Evolutionary conservation across 2,329 filamentous ascomycete species (phyloP), one percentile per base, ranked within the genome.

Genomic region (Pyrenochaeta sp.): DNA sequence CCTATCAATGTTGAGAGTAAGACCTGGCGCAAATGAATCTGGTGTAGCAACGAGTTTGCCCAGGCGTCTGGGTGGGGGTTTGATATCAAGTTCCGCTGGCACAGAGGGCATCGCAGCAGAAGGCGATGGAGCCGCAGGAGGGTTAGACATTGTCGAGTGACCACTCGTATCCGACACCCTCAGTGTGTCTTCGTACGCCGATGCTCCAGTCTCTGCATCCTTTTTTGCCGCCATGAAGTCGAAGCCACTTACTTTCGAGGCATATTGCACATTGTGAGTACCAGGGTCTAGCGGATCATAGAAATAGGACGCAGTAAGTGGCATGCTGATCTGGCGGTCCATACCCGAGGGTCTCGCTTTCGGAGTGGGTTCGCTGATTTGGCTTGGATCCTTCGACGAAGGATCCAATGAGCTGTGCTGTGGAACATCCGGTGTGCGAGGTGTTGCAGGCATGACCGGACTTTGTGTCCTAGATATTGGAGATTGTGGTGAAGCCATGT

Each of bases 11-110:
- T 83, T 82, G 17, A 77, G 57, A 29, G 96, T 80, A 0, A 83
- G 84, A 20, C 91, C 82, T 1, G 82, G 77, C 6, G 90, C 79
- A 54, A 85, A 82, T 0, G 92, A 97, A 12, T 85, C 86, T 0
- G 82, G 66, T 0, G 87, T 82, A 0, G 88, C 88, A 12, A 85
- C 83, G 12, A 97, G 77, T 49, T 85, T 84, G 7, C 90, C 92
- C 1, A 92, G 81, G 12, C 75, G 75, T 20, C 73, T 71, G 4
- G 75, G 70, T 6, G 78, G 77, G 17, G 75, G 73, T 36, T 72
- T 66, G 54, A 78, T 78, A 17, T 70, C 63, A 2, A 67, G 55
- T 36, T 67, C 66, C 6, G 58, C 51, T 5, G 68, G 64, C 7
- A 69, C 42, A 10, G 60, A 56, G 7, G 63, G 62, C 14, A 69